A percentile compares a stretch with the other conserved stretches of the same genome.
phyloP scores from a whole-genome alignment of 2,329 filamentous ascomycete species.

The Leptographium lundbergii region DNA sequence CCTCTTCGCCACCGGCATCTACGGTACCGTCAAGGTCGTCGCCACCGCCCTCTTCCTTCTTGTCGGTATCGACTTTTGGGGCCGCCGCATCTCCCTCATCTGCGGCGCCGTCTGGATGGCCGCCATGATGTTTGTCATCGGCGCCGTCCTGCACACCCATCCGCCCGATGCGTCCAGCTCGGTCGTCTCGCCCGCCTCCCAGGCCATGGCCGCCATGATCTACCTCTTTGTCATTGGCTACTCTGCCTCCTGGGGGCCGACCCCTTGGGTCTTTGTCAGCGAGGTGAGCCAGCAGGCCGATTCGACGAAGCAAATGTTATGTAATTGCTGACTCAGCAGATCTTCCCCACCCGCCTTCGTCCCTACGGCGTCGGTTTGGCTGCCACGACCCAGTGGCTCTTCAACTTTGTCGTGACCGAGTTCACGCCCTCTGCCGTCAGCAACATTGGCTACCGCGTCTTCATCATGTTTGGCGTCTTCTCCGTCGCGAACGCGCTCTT shows the following conservation, averaged over 20 bases:
- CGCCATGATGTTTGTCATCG: conserved; percentile 22
- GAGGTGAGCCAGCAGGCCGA: neutral
- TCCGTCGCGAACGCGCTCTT: conserved; percentile 4
- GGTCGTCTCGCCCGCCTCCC: neutral
- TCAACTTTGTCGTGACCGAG: conserved; percentile 19
- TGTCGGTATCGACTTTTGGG: conserved; percentile 14
- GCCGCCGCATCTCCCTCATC: conserved; percentile 13
- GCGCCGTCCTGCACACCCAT: conserved; percentile 9
- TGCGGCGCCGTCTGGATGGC: conserved; percentile 14
- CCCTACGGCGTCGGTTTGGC: conserved; percentile 17
- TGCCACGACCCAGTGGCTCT: conserved; percentile 19
- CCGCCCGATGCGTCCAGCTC: conserved; percentile 7
- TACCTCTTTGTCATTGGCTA: conserved; percentile 15
- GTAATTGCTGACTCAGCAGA: neutral
- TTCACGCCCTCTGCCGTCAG: conserved; percentile 18
- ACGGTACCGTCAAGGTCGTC: conserved; percentile 11
- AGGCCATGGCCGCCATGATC: conserved; percentile 16
- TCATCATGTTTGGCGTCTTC: conserved; percentile 11
- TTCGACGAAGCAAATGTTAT: too few species aligned
- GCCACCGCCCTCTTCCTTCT: conserved; percentile 11
- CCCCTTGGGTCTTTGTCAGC: conserved; percentile 15
- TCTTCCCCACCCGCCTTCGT: conserved; percentile 17
- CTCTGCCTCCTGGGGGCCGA: conserved; percentile 16
- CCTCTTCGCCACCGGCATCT: conserved; percentile 49
- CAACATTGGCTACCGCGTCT: conserved; percentile 5